Evolutionary conservation across 257 asterid species (phyloP), one percentile per base, ranked within the genome.

Genomic region (Solanum bulbocastanum): DNA sequence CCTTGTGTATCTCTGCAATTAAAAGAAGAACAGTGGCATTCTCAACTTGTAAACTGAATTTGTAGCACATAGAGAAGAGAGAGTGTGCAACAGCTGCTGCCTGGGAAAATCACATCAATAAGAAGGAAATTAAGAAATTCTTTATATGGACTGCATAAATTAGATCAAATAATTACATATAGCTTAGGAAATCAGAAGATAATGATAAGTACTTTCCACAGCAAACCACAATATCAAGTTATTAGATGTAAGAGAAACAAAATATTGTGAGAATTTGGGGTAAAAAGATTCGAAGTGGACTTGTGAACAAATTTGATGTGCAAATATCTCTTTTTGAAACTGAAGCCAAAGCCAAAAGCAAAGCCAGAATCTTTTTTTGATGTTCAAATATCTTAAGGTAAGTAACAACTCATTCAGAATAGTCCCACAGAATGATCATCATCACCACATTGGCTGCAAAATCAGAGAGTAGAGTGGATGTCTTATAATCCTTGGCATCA

Each of bases 1-100:
- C 99, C 99, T 95, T 96, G 92, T 95, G 98, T 90, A 97, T 97
- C 94, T 97, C 99, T 40, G 99, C 99, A 86, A 97, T 98, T 93
- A 97, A 90, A 90, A 97, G 98, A 90, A 97, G 98, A 90, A 95
- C 95, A 49, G 93, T 89, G 66, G 99, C 99, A 91, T 95, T 97
- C 93, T 96, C 95, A 42, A 97, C 96, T 92, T 97, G 98, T 95
- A 97, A 91, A 90, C 94, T 92, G 87, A 92, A 96, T 87, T 94
- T 95, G 91, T 93, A 95, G 87, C 99, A 95, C 87, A 86, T 93
- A 92, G 95, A 90, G 89, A 97, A 97, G 83, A 97, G 95, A 82
- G 96, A 88, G 91, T 92, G 94, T 76, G 98, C 98, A 87, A 96
- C 98, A 89, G 95, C 93, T 88, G 96, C 98, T 32, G 98, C 98